Evolutionary conservation across 257 asterid genomes (phyloP).

Genomic region (Schizonepeta tenuifolia): DNA sequence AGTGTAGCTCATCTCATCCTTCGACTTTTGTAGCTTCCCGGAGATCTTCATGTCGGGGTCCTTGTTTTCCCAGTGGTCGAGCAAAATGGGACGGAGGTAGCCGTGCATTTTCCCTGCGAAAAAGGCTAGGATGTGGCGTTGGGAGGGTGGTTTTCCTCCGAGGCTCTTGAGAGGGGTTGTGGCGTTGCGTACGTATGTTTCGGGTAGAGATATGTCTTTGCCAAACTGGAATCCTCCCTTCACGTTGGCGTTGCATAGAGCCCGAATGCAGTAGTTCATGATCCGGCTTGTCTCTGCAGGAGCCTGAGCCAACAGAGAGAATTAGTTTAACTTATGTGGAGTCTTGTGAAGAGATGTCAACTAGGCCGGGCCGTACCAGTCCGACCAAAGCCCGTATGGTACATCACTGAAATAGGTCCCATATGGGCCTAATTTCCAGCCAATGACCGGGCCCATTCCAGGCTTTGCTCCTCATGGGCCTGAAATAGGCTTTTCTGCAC

Average conservation of each 20-base stretch:
- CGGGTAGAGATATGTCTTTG: slow-evolving; percentile 74
- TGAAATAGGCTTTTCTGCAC: too few species aligned
- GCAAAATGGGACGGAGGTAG: slow-evolving; percentile 62
- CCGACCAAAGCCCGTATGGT: too few species aligned
- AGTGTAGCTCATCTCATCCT: slow-evolving; percentile 39
- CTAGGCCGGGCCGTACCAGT: too few species aligned
- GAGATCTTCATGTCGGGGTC: slow-evolving; percentile 72
- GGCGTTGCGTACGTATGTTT: slow-evolving; percentile 45
- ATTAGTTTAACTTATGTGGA: too few species aligned
- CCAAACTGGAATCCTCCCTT: slow-evolving; percentile 62
- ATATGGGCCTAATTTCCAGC: too few species aligned
- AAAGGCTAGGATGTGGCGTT: slow-evolving; percentile 65
- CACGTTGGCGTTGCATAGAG: slow-evolving; percentile 73
- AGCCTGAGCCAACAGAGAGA: slow-evolving; percentile 49
- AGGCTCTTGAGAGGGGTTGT: slow-evolving; percentile 40
- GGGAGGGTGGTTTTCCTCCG: slow-evolving; percentile 63
- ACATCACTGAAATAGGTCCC: too few species aligned
- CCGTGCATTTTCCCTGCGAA: slow-evolving; percentile 87
- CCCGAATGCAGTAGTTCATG: slow-evolving; percentile 69
- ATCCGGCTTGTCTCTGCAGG: slow-evolving; percentile 64
- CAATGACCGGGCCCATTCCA: too few species aligned
- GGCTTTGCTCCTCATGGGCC: too few species aligned
- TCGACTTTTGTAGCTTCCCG: slow-evolving; percentile 42
- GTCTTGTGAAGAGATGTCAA: too few species aligned
- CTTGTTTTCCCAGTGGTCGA: slow-evolving; percentile 67